Base-by-base conservation (phyloP, 106 monocot species). In the Allium cepa region DNA sequence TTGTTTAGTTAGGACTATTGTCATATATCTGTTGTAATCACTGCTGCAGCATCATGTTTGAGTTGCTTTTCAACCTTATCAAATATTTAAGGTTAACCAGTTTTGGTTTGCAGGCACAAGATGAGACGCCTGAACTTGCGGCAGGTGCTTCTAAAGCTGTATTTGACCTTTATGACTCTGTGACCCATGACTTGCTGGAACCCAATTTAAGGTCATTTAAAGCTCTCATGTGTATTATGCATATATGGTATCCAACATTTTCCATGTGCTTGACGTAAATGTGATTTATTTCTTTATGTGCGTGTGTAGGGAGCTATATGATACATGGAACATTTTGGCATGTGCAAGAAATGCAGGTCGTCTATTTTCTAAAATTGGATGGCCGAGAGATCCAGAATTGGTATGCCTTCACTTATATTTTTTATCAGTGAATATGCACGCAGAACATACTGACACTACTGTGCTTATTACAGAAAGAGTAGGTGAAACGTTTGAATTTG, bases 401-500 rank as follows among this genome's bases (percentile, higher is more conserved):
- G 94, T 94, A 86, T 66, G 74, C 16, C 10, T 68, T 69, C 57
- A 22, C 22, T 17, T 68, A 17, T 67, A 50, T 60, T 68, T 26
- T 17, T 47, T 16, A 17, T 11, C 27, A 53, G 12, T 49, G 16
- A 17, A 17, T 64, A 12, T 3, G 52, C 7, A n/a, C n/a, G 26
- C 52, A 53, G 50, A 53, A 67, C 15, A 17, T 48, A 67, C 26
- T 36, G 6, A 27, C 48, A 52, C 11, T 14, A 28, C 60, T 57
- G 26, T 73, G 36, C 63, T 62, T 64, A 27, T 57, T 79, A 50
- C 87, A 99, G 99, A 93, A 79, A 68, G 99, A 99, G 57, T 82
- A 87, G 69, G 90, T 93, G n/a, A 99, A 93, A 74, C 89, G 99
- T 26, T 66, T 99, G 59, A 79, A 99, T 78, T 67, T 99, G 49